phyloP scores from a whole-genome alignment of 331 rosid genomes.

The Acacia pycnantha region DNA sequence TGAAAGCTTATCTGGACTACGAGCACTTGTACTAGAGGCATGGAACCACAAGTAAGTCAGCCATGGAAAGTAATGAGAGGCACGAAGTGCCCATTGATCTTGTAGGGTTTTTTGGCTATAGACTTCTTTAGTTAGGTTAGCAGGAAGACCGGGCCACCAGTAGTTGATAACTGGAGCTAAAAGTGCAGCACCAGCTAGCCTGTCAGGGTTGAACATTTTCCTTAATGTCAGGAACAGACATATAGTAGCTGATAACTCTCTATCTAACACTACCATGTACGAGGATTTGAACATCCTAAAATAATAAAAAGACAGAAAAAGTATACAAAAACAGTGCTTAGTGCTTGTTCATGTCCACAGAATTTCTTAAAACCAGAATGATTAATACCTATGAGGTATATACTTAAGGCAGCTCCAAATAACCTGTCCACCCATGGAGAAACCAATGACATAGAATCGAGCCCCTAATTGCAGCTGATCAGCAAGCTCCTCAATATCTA shows the following conservation, averaged over 20 bases:
- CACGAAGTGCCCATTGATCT: constrained; percentile 81
- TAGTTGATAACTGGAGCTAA: constrained; percentile 73
- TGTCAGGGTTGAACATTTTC: constrained; percentile 27
- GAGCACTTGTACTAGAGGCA: constrained; percentile 27
- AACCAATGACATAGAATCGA: constrained; percentile 70
- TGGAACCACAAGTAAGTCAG: constrained; percentile 93
- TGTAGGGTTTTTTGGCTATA: constrained; percentile 34
- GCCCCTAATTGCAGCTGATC: constrained; percentile 74
- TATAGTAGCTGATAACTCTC: neutral
- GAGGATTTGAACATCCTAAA: neutral
- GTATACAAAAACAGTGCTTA: neutral
- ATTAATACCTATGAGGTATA: constrained; percentile 79
- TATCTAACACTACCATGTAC: neutral
- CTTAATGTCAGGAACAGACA: constrained; percentile 9
- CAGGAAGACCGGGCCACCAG: constrained; percentile 90
- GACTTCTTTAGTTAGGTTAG: constrained; percentile 58
- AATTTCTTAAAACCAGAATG: constrained; percentile 4
- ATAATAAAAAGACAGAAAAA: neutral
- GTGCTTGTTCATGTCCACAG: neutral
- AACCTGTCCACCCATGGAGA: constrained; percentile 83
- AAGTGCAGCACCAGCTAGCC: constrained; percentile 80
- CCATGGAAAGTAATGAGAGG: constrained; percentile 79
- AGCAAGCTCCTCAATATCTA: constrained; percentile 88
- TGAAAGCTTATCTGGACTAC: constrained; percentile 37
- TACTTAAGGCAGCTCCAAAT: constrained; percentile 80